Evolutionary conservation across 2,329 filamentous ascomycete genomes (phyloP).

Genomic region (Byssothecium circinans): DNA sequence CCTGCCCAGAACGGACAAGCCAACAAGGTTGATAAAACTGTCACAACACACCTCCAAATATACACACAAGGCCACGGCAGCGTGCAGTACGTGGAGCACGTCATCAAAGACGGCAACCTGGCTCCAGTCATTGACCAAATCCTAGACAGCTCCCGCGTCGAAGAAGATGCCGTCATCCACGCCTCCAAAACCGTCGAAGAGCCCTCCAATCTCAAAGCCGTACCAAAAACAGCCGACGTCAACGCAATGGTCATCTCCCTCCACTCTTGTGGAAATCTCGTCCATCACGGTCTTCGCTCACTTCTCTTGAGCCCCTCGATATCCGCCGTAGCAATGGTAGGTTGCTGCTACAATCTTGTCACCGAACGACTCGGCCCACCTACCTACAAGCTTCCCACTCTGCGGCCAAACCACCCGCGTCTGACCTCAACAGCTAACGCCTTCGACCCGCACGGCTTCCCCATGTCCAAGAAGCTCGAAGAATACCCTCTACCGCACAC

Average conservation of each 20-base stretch:
- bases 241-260: constrained; percentile 87
- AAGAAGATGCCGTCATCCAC: constrained; percentile 27
- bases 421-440: constrained; percentile 68
- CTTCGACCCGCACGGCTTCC: constrained; percentile 89
- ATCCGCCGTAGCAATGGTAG: constrained; percentile 89
- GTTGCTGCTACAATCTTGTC: constrained; percentile 96
- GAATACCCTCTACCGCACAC: constrained; percentile 45
- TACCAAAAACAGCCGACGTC: constrained; percentile 36
- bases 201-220: constrained; percentile 25
- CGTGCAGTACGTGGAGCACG: constrained; percentile 77
- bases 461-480: constrained; percentile 76
- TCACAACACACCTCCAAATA: constrained; percentile 39
- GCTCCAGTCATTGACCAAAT: constrained; percentile 67
- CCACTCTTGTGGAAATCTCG: constrained; percentile 96
- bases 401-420: constrained; percentile 73
- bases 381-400: constrained; percentile 78
- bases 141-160: constrained; percentile 45
- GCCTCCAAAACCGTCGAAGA: constrained; percentile 23
- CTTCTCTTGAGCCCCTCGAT: constrained; percentile 82
- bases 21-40: constrained; percentile 15
- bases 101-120: constrained; percentile 73
- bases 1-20: not conserved
- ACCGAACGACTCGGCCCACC: constrained; percentile 87
- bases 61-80: constrained; percentile 65
- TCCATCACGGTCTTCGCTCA: constrained; percentile 88